These are phyloP conservation scores for Halophytophthora polymorphica DNA, from an alignment of 352 stramenopile genomes.

Conservation along the genomic window DNA sequence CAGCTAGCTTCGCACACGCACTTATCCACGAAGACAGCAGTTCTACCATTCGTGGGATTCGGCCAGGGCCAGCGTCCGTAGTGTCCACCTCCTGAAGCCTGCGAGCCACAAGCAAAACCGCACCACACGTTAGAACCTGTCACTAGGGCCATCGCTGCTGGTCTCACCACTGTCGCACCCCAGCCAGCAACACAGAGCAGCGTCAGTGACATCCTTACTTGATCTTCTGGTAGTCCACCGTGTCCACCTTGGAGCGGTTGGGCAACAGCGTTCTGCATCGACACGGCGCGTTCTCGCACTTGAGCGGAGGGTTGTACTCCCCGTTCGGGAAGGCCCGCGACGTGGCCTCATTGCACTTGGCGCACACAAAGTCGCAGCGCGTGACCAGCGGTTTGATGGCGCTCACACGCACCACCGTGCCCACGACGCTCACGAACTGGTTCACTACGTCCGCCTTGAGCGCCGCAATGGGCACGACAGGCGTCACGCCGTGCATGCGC, in stretches of 20 bases:
- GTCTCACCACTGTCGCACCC: constrained; percentile 35
- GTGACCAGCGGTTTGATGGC: constrained; percentile 84
- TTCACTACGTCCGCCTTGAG: constrained; percentile 77
- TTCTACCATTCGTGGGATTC: constrained; percentile 81
- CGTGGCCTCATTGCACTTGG: constrained; percentile 75
- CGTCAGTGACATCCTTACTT: constrained; percentile 41
- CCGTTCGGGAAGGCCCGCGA: constrained; percentile 71
- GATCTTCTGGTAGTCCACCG: constrained; percentile 90
- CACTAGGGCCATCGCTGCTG: no score
- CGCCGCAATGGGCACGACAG: constrained; percentile 56
- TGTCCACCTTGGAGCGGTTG: constrained; percentile 81
- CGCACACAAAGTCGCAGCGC: constrained; percentile 85
- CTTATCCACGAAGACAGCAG: background rate
- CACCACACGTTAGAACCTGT: constrained; percentile 58
- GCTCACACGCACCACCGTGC: constrained; percentile 80
- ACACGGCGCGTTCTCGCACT: constrained; percentile 65
- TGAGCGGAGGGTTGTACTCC: constrained; percentile 67
- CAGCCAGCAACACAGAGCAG: background rate
- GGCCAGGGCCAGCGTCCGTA: constrained; percentile 79
- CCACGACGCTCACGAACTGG: constrained; percentile 71
- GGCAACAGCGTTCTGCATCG: constrained; percentile 68
- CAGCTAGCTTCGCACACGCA: background rate
- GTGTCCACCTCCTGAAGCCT: constrained; percentile 91
- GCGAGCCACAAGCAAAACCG: background rate
- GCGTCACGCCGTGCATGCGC: constrained; percentile 65